phyloP scores from a whole-genome alignment of 805 yeast genomes.

The Metschnikowia vanudenii region DNA sequence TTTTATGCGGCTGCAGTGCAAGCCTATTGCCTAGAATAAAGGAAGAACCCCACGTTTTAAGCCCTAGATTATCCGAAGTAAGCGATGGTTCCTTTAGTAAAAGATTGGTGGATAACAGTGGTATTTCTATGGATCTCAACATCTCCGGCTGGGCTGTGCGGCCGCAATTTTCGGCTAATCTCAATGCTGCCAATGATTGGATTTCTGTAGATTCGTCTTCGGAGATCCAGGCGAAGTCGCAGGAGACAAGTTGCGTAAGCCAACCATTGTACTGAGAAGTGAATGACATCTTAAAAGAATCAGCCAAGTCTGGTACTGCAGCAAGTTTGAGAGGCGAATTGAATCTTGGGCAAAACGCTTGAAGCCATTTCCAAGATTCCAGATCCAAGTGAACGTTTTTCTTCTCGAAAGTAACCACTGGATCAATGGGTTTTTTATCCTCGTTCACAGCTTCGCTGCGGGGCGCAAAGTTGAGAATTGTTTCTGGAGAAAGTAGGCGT shows the following conservation, averaged over 20 bases:
- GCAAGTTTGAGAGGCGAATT: slow-evolving; percentile 22
- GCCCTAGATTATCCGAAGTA: slow-evolving; percentile 82
- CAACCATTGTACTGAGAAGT: slow-evolving; percentile 44
- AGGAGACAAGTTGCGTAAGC: slow-evolving; percentile 50
- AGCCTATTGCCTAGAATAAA: slow-evolving; percentile 61
- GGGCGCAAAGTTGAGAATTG: slow-evolving; percentile 50
- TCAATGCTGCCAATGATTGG: slow-evolving; percentile 53
- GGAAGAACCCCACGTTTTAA: slow-evolving; percentile 96
- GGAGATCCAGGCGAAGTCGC: slow-evolving; percentile 47
- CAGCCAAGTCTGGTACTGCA: slow-evolving; percentile 28
- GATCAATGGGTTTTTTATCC: slow-evolving; percentile 8
- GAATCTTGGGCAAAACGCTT: slow-evolving; percentile 32
- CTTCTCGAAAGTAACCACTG: slow-evolving; percentile 26
- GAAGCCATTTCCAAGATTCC: slow-evolving; percentile 46
- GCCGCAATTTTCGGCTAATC: slow-evolving; percentile 82
- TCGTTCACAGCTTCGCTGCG: slow-evolving; percentile 3
- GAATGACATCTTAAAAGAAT: slow-evolving; percentile 25
- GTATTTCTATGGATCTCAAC: slow-evolving; percentile 50
- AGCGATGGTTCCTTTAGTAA: slow-evolving; percentile 75
- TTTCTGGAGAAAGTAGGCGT: slow-evolving; percentile 47
- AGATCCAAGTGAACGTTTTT: slow-evolving; percentile 34
- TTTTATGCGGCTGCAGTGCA: slow-evolving; percentile 5
- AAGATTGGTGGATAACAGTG: slow-evolving; percentile 22
- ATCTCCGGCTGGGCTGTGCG: slow-evolving; percentile 77
- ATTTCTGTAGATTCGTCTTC: slow-evolving; percentile 41